Evolutionary conservation across 2,329 filamentous ascomycete genomes (phyloP), one percentile per base, ranked within the genome.

Genomic region (Ilyonectria destructans): DNA sequence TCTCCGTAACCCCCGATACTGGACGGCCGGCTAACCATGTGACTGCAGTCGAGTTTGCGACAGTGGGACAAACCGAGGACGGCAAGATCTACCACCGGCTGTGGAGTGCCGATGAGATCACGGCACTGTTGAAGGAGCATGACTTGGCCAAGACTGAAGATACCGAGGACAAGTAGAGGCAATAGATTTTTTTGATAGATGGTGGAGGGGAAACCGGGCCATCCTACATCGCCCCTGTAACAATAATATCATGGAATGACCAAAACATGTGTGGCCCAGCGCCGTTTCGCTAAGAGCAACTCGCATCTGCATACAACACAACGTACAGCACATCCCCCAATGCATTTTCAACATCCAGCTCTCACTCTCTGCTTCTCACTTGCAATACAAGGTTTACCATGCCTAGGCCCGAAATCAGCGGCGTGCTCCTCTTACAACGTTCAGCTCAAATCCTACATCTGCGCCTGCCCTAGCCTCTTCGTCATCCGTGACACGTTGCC

Each of bases 51-150:
- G 96, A 99, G 81, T 99, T 99, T 80, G 97, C 96, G 75, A 99
- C 97, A 35, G 96, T 99, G 69, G 97, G 96, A 76, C 94, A 95
- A 86, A 98, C 95, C 74, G 92, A 95, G 83, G 91, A 95, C 74
- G 96, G 96, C 78, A 96, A 96, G 86, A 96, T 99, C 83, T 99
- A 98, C 86, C 96, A 99, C 84, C 93, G 97, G 81, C 88, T 99
- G 70, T 99, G 96, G 96, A 93, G 91, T 77, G 96, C 95, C 51
- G 96, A 99, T 74, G 96, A 98, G 87, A 99, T 99, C 78, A 96
- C 94, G 80, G 91, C 92, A 58, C 86, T 99, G 82, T 86, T 99
- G 78, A 97, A 95, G 88, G 94, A 98, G 87, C 95, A 99, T 78
- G 96, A 96, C 76, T 84, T 99, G 81, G 96, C 94, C 69, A 98